Evolutionary conservation across 345 rosid species (phyloP).

Genomic region (Raphanus raphanistrum): DNA sequence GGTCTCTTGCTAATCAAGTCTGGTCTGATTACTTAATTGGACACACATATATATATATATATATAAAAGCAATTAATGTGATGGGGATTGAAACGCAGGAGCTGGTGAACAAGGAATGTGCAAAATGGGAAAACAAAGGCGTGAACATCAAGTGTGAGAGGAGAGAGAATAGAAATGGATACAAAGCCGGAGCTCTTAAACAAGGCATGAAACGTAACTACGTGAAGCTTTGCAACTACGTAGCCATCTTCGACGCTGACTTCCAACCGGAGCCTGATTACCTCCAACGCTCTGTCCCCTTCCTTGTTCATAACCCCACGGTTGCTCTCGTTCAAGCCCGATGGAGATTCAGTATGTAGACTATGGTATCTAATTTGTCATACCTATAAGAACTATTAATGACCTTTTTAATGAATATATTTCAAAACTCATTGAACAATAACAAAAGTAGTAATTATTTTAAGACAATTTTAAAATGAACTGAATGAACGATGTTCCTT

Average conservation of each 20-base stretch:
- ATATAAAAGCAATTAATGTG: background rate
- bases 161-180: constrained; percentile 52
- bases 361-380: constrained; percentile 2
- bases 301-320: constrained; percentile 45
- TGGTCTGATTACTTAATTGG: background rate
- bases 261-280: constrained; percentile 56
- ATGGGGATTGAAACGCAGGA: constrained; percentile 9
- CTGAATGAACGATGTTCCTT: no score
- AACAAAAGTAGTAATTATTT: background rate
- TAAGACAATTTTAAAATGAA: no score
- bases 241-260: constrained; percentile 56
- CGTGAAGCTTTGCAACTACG: constrained; percentile 46
- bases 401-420: no score
- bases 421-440: background rate
- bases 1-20: constrained; percentile 35
- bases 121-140: constrained; percentile 37
- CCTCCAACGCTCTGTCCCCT: constrained; percentile 48
- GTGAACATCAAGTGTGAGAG: constrained; percentile 40
- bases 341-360: constrained; percentile 55
- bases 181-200: constrained; percentile 59
- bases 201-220: constrained; percentile 61
- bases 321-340: constrained; percentile 57
- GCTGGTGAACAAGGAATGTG: constrained; percentile 34
- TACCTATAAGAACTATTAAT: background rate
- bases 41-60: background rate